Evolutionary conservation across 1,139 yeast species (phyloP).

Genomic region (Wickerhamomyces sp.): DNA sequence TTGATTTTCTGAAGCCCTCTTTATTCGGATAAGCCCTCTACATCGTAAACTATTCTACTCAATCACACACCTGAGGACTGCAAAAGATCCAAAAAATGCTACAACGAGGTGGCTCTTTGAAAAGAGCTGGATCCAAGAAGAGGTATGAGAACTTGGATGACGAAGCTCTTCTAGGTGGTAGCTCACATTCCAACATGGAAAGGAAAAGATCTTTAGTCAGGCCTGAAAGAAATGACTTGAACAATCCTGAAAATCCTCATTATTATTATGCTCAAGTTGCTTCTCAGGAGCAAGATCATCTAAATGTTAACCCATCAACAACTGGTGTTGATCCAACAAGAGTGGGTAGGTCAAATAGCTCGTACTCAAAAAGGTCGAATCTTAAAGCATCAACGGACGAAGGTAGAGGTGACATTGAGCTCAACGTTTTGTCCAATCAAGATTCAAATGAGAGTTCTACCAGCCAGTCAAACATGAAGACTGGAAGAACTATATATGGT

Average conservation of each 20-base stretch:
- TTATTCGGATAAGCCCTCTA: not conserved
- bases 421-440: constrained; percentile 21
- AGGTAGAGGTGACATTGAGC: constrained; percentile 11
- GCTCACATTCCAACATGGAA: constrained; percentile 11
- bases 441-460: not conserved
- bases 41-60: not conserved
- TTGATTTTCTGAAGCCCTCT: too few species aligned
- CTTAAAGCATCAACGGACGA: constrained; percentile 3
- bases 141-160: constrained; percentile 20
- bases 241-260: constrained; percentile 63
- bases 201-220: constrained; percentile 68
- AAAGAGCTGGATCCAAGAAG: constrained; percentile 15
- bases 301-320: constrained; percentile 62
- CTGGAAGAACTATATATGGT: constrained; percentile 54
- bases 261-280: constrained; percentile 82
- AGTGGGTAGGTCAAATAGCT: constrained; percentile 14
- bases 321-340: constrained; percentile 67
- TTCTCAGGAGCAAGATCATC: constrained; percentile 58
- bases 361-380: constrained; percentile 7
- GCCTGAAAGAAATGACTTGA: constrained; percentile 72
- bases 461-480: not conserved
- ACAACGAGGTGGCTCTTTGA: constrained; percentile 19
- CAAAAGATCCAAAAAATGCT: constrained; percentile 12
- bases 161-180: constrained; percentile 18
- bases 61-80: not conserved